These are phyloP conservation scores for Colletotrichum echinochloae DNA, from an alignment of 2,329 filamentous ascomycete genomes.

Conservation along the genomic window DNA sequence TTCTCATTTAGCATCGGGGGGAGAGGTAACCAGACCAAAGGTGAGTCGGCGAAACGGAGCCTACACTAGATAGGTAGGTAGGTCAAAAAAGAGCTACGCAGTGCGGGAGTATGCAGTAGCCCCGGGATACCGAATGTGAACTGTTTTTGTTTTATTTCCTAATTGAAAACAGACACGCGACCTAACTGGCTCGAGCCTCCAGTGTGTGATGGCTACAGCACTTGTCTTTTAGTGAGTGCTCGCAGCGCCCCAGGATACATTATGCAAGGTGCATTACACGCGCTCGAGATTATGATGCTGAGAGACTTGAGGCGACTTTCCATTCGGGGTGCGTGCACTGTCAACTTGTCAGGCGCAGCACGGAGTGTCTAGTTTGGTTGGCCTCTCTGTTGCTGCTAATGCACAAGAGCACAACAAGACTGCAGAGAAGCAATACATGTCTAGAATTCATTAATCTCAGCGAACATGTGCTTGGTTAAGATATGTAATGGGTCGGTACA, in stretches of 20 bases:
- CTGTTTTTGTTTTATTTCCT: slow-evolving; percentile 39
- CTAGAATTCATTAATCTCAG: background rate
- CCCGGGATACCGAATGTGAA: slow-evolving; percentile 24
- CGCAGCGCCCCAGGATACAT: background rate
- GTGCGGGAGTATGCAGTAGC: slow-evolving; percentile 16
- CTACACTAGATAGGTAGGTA: no score
- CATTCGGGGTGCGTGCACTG: background rate
- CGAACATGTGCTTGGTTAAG: background rate
- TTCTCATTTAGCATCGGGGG: background rate
- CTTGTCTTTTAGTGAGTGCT: background rate
- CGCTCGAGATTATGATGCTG: background rate
- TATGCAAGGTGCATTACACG: background rate
- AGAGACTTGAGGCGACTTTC: background rate
- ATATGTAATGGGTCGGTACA: slow-evolving; percentile 7
- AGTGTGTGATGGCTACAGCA: background rate
- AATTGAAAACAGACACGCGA: slow-evolving; percentile 37
- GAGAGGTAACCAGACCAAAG: background rate
- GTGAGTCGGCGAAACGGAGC: background rate
- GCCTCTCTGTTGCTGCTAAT: background rate
- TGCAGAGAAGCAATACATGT: background rate
- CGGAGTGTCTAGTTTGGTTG: background rate
- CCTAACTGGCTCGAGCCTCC: slow-evolving; percentile 31
- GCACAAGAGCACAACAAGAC: background rate
- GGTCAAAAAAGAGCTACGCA: background rate
- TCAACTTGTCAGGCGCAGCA: background rate